Evolutionary conservation across 2,329 filamentous ascomycete genomes (phyloP).

Genomic region (Mariannaea elegans): DNA sequence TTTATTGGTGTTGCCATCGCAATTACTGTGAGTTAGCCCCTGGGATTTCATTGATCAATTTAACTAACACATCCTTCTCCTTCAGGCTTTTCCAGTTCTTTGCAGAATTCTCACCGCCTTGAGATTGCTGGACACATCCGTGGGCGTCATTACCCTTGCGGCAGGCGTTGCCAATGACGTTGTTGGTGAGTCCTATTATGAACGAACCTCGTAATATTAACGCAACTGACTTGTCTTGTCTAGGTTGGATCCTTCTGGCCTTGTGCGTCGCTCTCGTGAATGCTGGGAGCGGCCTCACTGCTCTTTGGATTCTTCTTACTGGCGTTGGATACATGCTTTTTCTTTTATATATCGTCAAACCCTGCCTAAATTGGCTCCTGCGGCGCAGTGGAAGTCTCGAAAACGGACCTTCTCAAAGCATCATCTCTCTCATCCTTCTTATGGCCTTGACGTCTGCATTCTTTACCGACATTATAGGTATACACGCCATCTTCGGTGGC

Average conservation of each 20-base stretch:
- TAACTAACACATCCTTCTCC: neutral
- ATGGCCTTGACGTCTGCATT: constrained; percentile 81
- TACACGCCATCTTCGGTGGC: constrained; percentile 92
- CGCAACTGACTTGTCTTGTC: neutral
- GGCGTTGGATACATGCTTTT: constrained; percentile 80
- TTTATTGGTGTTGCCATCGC: constrained; percentile 93
- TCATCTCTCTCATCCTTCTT: constrained; percentile 83
- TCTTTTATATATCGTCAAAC: constrained; percentile 76
- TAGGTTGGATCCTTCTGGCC: constrained; percentile 84
- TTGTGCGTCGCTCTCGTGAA: constrained; percentile 94
- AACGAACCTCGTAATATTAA: neutral
- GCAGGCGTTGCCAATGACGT: constrained; percentile 92
- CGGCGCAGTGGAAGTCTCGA: constrained; percentile 78
- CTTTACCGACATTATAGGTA: constrained; percentile 85
- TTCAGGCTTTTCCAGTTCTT: constrained; percentile 79
- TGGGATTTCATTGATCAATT: neutral
- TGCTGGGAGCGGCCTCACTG: constrained; percentile 80
- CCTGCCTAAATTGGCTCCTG: constrained; percentile 77
- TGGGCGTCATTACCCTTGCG: constrained; percentile 87
- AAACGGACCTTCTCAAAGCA: constrained; percentile 85
- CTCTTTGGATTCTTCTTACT: constrained; percentile 82
- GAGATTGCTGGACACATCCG: constrained; percentile 81
- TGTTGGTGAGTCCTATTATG: constrained; percentile 26
- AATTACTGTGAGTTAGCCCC: constrained; percentile 66
- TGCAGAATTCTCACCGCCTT: constrained; percentile 92